Base-by-base conservation (phyloP, 2,329 filamentous ascomycete species). In the Pseudocercospora eumusae region DNA sequence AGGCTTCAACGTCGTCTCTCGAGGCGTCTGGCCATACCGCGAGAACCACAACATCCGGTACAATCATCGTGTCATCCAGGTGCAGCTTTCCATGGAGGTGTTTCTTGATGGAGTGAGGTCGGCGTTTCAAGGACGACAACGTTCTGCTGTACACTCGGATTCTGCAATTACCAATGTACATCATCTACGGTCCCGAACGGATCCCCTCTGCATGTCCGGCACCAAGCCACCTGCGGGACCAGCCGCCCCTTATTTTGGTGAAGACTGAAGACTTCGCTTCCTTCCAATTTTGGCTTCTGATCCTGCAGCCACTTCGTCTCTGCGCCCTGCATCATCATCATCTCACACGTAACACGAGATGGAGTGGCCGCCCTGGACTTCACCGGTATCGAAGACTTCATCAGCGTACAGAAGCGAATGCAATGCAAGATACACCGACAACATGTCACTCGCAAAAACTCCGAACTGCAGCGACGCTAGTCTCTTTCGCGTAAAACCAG, bases 1-100 rank as follows among this genome's bases (percentile, higher is more conserved):
- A 45, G 53, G 7, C 27, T 20, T 27, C 56, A 10, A 54, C 33
- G 23, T 33, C 57, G 15, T 47, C 52, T 18, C 21, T 20, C n/a
- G 50, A 25, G 15, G 57, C 57, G 27, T 42, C 52, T 4, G 56
- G 61, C 57, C 61, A 59, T 2, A 60, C 20, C 25, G 61, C 61
- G 13, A 63, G 53, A 23, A 63, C 54, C 25, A 54, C 27, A 28
- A 36, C 28, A 20, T 31, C 31, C 7, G 21, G 25, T 33, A 3
- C 28, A 5, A 25, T 25, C 47, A 52, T 52, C 8, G 47, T 28
- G 15, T 27, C 20, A 50, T 27, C 9, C 47, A 50, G 11, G 23
- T 25, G 3, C 6, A 28, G 23, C 20, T 52, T 52, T 27, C 50
- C 50, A 33, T 36, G 50, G 28, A 54, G 15, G n/a, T n/a, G 15